Percentiles rank a stretch among this genome's conserved stretches.
Conservation (phyloP, 305 asterid genomes). For the Nicotiana rustica region DNA sequence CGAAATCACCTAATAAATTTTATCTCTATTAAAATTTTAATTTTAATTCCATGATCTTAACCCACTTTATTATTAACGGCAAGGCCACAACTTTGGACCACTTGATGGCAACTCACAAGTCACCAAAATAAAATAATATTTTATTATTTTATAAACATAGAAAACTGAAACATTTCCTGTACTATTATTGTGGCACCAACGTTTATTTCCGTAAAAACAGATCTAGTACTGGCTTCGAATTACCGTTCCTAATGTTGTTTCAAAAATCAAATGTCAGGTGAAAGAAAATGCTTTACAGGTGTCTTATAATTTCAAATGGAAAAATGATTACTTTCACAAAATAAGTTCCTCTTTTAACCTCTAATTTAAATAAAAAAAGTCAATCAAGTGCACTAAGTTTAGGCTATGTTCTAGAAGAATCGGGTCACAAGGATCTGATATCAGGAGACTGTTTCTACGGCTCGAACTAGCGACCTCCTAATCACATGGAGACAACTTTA, state of each 20-base stretch:
- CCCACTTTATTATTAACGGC: too few species aligned
- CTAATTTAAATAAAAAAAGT: neutral
- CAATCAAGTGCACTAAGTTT: too few species aligned
- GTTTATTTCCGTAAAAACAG: constrained; percentile 31
- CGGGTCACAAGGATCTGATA: too few species aligned
- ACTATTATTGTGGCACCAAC: neutral
- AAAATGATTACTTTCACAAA: neutral
- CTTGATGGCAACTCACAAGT: neutral
- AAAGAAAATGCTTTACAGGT: neutral
- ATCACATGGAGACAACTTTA: too few species aligned
- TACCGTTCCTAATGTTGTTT: neutral
- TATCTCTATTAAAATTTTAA: too few species aligned
- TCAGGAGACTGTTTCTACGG: too few species aligned
- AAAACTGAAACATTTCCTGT: constrained; percentile 16
- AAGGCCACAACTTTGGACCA: too few species aligned
- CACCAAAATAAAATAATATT: neutral
- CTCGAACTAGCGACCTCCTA: too few species aligned
- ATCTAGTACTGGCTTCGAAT: constrained; percentile 12
- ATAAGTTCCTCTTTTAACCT: neutral
- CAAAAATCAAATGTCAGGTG: neutral
- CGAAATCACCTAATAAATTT: too few species aligned
- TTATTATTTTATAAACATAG: neutral
- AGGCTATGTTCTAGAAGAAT: too few species aligned
- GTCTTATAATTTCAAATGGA: neutral
- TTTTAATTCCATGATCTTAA: too few species aligned